A percentile compares a stretch with the other conserved stretches of the same genome.
These are phyloP conservation scores for Rhexocercosporidium sp. DNA, from an alignment of 2,329 filamentous ascomycete genomes.

Conservation along the genomic window DNA sequence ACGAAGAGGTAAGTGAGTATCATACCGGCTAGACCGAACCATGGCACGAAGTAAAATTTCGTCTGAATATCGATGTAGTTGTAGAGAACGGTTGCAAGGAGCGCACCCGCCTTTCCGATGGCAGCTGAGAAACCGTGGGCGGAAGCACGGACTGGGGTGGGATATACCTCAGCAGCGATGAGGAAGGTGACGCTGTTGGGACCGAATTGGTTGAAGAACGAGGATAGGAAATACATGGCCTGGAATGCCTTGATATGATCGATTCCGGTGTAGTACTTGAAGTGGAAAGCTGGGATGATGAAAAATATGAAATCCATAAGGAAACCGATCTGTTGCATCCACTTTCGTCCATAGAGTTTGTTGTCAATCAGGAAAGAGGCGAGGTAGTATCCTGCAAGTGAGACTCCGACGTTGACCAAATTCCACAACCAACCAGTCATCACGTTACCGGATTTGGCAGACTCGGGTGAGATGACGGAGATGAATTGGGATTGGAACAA, in stretches of 20 bases:
- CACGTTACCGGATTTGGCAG: constrained; percentile 61
- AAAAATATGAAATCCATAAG: constrained; percentile 93
- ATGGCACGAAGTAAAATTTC: constrained; percentile 92
- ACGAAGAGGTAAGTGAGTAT: constrained; percentile 84
- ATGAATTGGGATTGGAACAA: constrained; percentile 95
- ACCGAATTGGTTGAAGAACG: constrained; percentile 99
- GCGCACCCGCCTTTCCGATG: constrained; percentile 84
- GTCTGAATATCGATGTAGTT: constrained; percentile 88
- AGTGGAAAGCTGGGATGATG: constrained; percentile 87
- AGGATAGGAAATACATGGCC: constrained; percentile 97
- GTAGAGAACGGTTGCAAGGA: constrained; percentile 87
- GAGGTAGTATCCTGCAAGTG: constrained; percentile 85
- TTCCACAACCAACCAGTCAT: constrained; percentile 93
- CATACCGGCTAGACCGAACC: constrained; percentile 91
- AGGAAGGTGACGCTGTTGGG: constrained; percentile 95
- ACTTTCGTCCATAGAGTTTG: constrained; percentile 90
- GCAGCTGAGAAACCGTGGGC: constrained; percentile 96
- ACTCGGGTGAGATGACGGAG: constrained; percentile 72
- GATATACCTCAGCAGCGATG: constrained; percentile 94
- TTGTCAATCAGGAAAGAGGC: constrained; percentile 57
- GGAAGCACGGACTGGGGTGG: constrained; percentile 88
- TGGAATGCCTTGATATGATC: constrained; percentile 87
- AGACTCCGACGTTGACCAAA: constrained; percentile 87
- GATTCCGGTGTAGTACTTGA: constrained; percentile 76
- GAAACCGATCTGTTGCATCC: constrained; percentile 96